Percentiles rank a stretch among this genome's conserved stretches.
phyloP scores from a whole-genome alignment of 1,284 basidiomycete species.

The Peniophora sp. region DNA sequence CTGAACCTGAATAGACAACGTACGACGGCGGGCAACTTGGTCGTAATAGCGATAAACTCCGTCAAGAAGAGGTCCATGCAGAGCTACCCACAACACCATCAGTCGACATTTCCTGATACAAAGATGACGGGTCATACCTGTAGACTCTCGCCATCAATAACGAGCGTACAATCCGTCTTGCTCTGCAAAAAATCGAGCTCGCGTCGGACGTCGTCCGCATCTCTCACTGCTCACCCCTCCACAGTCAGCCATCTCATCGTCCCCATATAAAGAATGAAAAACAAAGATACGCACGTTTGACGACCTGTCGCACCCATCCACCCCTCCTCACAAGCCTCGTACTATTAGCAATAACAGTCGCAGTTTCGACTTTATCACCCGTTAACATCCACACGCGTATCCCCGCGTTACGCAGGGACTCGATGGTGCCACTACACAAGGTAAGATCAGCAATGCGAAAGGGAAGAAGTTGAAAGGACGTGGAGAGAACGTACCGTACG shows the following conservation, averaged over 20 bases:
- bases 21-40: slow-evolving; percentile 89
- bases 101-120: not conserved
- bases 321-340: slow-evolving; percentile 94
- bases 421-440: slow-evolving; percentile 58
- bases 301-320: slow-evolving; percentile 96
- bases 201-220: slow-evolving; percentile 75
- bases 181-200: slow-evolving; percentile 93
- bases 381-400: slow-evolving; percentile 99
- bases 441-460: too few relatives aligned
- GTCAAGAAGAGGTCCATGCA: slow-evolving; percentile 86
- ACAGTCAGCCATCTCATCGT: slow-evolving; percentile 4
- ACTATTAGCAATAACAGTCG: slow-evolving; percentile 96
- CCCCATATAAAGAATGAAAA: slow-evolving; percentile 4
- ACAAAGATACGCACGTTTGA: slow-evolving; percentile 70
- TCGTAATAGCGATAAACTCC: slow-evolving; percentile 94
- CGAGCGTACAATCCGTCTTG: slow-evolving; percentile 94
- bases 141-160: slow-evolving; percentile 97
- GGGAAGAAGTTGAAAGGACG: too few relatives aligned
- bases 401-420: slow-evolving; percentile 90
- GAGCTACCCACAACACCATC: slow-evolving; percentile 45
- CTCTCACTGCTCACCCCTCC: slow-evolving; percentile 54
- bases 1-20: too few relatives aligned
- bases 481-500: slow-evolving; percentile 45
- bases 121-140: slow-evolving; percentile 48
- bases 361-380: slow-evolving; percentile 99